These are phyloP conservation scores for Solanum etuberosum DNA, from an alignment of 257 asterid genomes.

Conservation along the genomic window DNA sequence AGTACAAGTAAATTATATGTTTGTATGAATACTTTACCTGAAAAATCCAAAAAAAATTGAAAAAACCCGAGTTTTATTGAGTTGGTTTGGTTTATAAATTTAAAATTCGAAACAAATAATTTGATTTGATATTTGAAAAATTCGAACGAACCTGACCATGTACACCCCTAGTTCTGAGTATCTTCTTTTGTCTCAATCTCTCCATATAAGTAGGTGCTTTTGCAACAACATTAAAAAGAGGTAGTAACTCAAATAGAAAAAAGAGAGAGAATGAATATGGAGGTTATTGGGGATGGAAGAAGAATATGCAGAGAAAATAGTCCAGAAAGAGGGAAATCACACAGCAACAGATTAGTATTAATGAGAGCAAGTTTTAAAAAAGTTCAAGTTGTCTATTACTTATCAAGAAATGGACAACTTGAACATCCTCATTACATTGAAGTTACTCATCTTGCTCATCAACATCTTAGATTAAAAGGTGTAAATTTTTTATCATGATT, in stretches of 20 bases:
- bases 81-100: too few relatives aligned
- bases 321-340: conserved; percentile 16
- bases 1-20: too few relatives aligned
- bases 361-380: conserved; percentile 39
- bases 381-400: conserved; percentile 67
- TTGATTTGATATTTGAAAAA: too few relatives aligned
- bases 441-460: conserved; percentile 54
- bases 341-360: conserved; percentile 3
- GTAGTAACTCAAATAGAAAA: background rate
- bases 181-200: background rate
- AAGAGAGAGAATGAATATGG: background rate
- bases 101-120: too few relatives aligned
- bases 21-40: too few relatives aligned
- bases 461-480: conserved; percentile 78
- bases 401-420: conserved; percentile 81
- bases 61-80: too few relatives aligned
- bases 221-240: background rate
- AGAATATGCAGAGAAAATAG: conserved; percentile 21
- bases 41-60: too few relatives aligned
- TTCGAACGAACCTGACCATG: too few relatives aligned
- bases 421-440: conserved; percentile 91
- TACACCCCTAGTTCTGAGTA: too few relatives aligned
- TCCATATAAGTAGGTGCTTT: background rate
- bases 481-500: background rate
- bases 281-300: conserved; percentile 9